Evolutionary conservation across 2,329 filamentous ascomycete species (phyloP).

Genomic region (Ceratocystis colombiana): DNA sequence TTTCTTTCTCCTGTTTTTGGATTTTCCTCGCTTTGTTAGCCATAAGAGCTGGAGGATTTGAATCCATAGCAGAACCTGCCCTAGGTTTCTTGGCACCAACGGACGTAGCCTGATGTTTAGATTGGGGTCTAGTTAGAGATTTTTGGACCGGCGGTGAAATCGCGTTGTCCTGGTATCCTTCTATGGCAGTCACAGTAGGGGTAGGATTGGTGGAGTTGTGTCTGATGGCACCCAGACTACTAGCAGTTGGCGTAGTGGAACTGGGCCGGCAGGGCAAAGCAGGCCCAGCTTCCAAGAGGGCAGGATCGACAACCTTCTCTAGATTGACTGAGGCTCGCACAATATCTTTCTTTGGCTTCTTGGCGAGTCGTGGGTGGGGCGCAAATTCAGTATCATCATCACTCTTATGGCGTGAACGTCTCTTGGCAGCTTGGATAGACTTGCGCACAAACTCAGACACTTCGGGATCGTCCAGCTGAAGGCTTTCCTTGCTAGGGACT

Average conservation of each 20-base stretch:
- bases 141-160: not conserved
- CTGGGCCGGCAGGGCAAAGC: not conserved
- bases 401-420: constrained; percentile 41
- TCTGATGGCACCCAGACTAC: not conserved
- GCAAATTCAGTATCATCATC: constrained; percentile 50
- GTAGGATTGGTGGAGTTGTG: not conserved
- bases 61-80: not conserved
- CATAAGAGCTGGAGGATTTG: constrained; percentile 23
- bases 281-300: not conserved
- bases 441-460: constrained; percentile 48
- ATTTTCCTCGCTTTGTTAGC: constrained; percentile 13
- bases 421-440: constrained; percentile 44
- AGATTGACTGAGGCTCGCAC: not conserved
- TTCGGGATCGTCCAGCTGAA: constrained; percentile 38
- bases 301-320: not conserved
- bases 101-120: not conserved
- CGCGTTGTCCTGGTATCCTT: not conserved
- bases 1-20: constrained; percentile 22
- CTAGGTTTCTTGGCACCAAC: not conserved
- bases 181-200: not conserved
- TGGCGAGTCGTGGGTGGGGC: constrained; percentile 15
- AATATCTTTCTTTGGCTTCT: constrained; percentile 4
- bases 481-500: constrained; percentile 39
- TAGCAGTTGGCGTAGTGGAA: not conserved
- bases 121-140: not conserved